phyloP scores from a whole-genome alignment of 208 protist species.

The Borovskyia barvae region DNA sequence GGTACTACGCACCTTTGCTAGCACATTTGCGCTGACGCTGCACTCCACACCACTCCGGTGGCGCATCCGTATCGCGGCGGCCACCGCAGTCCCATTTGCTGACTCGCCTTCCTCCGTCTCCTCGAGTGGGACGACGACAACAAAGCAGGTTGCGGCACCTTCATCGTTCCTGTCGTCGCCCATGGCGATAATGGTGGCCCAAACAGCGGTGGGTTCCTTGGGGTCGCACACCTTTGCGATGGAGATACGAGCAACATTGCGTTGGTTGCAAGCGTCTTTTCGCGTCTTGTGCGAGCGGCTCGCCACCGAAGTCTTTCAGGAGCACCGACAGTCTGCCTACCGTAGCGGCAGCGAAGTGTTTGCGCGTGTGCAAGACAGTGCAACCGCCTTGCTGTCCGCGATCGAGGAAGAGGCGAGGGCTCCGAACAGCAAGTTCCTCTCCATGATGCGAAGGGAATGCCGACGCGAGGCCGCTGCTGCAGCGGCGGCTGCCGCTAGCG shows the following conservation, averaged over 20 bases:
- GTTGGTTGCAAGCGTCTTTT: slow-evolving; percentile 25
- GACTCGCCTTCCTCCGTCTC: background rate
- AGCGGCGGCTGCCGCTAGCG: background rate
- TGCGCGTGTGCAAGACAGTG: background rate
- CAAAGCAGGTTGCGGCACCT: background rate
- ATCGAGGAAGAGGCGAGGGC: slow-evolving; percentile 6
- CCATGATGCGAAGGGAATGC: slow-evolving; percentile 14
- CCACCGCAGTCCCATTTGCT: background rate
- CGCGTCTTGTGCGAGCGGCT: slow-evolving; percentile 13
- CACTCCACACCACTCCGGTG: slow-evolving; percentile 7
- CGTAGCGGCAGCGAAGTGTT: background rate
- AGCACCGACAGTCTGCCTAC: background rate
- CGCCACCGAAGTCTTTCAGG: slow-evolving; percentile 1
- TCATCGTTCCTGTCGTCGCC: slow-evolving; percentile 13
- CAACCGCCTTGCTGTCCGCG: slow-evolving; percentile 7
- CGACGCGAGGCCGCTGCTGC: slow-evolving; percentile 2
- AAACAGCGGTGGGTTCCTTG: background rate
- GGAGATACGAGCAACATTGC: slow-evolving; percentile 4
- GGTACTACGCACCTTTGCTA: slow-evolving; percentile 16
- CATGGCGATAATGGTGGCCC: slow-evolving; percentile 6
- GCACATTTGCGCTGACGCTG: slow-evolving; percentile 26
- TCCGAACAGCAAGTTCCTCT: slow-evolving; percentile 1
- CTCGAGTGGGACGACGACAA: background rate
- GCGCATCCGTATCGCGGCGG: slow-evolving; percentile 1
- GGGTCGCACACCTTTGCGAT: background rate